Percentiles rank a stretch among this genome's conserved stretches.
These are phyloP conservation scores for Acrodontium crateriforme DNA, from an alignment of 2,329 filamentous ascomycete genomes.

Conservation along the genomic window DNA sequence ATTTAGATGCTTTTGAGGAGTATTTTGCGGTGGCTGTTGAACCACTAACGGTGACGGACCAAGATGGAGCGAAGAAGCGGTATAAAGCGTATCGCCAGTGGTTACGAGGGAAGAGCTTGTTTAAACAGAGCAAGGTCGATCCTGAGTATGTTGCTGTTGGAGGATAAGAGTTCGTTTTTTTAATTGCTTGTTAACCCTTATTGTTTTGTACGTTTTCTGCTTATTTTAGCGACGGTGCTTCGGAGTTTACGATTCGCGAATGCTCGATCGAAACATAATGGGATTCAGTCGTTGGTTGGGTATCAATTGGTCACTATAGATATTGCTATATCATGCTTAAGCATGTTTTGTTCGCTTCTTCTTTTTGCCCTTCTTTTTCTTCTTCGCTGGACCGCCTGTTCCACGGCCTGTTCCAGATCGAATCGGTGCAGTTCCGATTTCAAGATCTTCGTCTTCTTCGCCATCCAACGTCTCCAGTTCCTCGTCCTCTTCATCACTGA, in stretches of 20 bases:
- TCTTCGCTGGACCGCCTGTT: conserved; percentile 21
- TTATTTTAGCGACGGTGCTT: too few relatives aligned
- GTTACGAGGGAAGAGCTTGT: conserved; percentile 86
- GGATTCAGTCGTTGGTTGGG: too few relatives aligned
- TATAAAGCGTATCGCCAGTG: conserved; percentile 96
- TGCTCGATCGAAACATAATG: too few relatives aligned
- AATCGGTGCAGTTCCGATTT: conserved; percentile 2
- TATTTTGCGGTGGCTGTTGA: conserved; percentile 67
- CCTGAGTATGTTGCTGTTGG: conserved; percentile 27
- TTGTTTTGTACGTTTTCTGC: too few relatives aligned
- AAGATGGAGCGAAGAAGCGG: conserved; percentile 79
- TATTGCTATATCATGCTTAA: too few relatives aligned
- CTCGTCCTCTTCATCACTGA: conserved; percentile 12
- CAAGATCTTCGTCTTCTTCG: conserved; percentile 15
- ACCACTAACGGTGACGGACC: conserved; percentile 72
- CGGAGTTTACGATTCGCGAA: too few relatives aligned
- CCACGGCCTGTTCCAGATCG: conserved; percentile 6
- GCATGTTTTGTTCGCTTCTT: conserved; percentile 22
- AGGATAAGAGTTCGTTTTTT: conserved; percentile 1
- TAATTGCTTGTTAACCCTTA: conserved; percentile 1
- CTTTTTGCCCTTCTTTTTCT: conserved; percentile 19
- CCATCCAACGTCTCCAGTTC: conserved; percentile 13
- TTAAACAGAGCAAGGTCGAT: conserved; percentile 62
- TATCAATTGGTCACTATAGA: too few relatives aligned
- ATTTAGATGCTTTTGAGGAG: conserved; percentile 54